Conservation (phyloP, 768 basidiomycete species). For the Vishniacozyma victoriae region DNA sequence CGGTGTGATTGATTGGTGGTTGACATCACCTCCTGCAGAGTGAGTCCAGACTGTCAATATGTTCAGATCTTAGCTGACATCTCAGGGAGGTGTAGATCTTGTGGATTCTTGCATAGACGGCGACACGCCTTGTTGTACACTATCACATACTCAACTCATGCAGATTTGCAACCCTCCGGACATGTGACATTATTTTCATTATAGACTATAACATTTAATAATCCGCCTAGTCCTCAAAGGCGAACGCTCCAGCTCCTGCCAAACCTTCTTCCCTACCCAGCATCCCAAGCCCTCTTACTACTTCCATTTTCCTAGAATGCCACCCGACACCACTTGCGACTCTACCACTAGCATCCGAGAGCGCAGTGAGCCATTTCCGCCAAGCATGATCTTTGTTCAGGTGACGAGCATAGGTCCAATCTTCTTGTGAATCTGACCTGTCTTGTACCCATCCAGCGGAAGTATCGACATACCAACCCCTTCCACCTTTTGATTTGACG, state of each 20-base stretch:
- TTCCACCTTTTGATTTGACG: slow-evolving; percentile 82
- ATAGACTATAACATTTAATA: too few species aligned
- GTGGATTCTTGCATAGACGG: too few species aligned
- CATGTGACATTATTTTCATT: too few species aligned
- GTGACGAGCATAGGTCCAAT: slow-evolving; percentile 48
- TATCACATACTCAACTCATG: too few species aligned
- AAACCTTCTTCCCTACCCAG: slow-evolving; percentile 86
- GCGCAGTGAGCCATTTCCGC: slow-evolving; percentile 62
- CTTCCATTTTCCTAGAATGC: slow-evolving; percentile 97
- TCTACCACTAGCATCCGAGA: slow-evolving; percentile 76
- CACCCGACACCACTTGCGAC: slow-evolving; percentile 89
- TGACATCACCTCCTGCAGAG: slow-evolving; percentile 42
- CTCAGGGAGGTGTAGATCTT: too few species aligned
- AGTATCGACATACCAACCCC: slow-evolving; percentile 92
- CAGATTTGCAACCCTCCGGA: too few species aligned
- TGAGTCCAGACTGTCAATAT: slow-evolving; percentile 28
- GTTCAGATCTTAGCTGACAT: too few species aligned
- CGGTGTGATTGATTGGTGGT: slow-evolving; percentile 71
- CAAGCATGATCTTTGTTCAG: slow-evolving; percentile 54
- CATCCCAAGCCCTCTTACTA: slow-evolving; percentile 84
- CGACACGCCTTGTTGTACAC: too few species aligned
- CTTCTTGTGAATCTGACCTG: slow-evolving; percentile 1
- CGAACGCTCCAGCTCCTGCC: slow-evolving; percentile 89
- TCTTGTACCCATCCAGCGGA: slow-evolving; percentile 67
- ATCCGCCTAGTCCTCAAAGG: slow-evolving; percentile 82